phyloP scores from a whole-genome alignment of 352 stramenopile genomes.

The Phytophthora europaea region DNA sequence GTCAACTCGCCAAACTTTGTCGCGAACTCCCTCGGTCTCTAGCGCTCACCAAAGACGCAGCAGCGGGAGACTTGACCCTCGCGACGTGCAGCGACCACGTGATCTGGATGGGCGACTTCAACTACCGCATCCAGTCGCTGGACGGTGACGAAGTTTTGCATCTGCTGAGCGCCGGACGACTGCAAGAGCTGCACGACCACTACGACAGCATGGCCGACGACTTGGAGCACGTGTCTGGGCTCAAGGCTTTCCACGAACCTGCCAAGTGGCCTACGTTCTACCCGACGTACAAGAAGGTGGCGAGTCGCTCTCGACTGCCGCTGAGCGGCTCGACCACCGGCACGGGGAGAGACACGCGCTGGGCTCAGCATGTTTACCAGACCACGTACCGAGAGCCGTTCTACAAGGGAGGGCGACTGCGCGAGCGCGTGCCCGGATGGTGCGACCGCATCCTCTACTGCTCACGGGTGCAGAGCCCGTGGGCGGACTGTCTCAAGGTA shows the following conservation, averaged over 20 bases:
- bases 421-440: conserved; percentile 74
- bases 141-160: conserved; percentile 60
- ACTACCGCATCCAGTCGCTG: conserved; percentile 72
- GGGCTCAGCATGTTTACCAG: conserved; percentile 67
- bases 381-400: conserved; percentile 70
- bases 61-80: conserved; percentile 25
- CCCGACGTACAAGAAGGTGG: conserved; percentile 84
- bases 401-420: conserved; percentile 74
- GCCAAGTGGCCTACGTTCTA: conserved; percentile 78
- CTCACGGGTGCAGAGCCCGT: conserved; percentile 31
- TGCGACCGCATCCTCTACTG: conserved; percentile 77
- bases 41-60: conserved; percentile 11
- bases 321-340: conserved; percentile 37
- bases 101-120: conserved; percentile 87
- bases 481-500: conserved; percentile 35
- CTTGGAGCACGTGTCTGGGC: conserved; percentile 43
- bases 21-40: conserved; percentile 59
- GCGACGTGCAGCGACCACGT: conserved; percentile 76
- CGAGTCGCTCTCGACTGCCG: conserved; percentile 37
- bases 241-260: conserved; percentile 62
- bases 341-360: conserved; percentile 46
- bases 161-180: conserved; percentile 47
- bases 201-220: conserved; percentile 80
- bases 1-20: conserved; percentile 65
- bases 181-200: conserved; percentile 69